A percentile compares a stretch with the other conserved stretches of the same genome.
Evolutionary conservation across 2,329 filamentous ascomycete species (phyloP).

Genomic region (Alternaria longipes): DNA sequence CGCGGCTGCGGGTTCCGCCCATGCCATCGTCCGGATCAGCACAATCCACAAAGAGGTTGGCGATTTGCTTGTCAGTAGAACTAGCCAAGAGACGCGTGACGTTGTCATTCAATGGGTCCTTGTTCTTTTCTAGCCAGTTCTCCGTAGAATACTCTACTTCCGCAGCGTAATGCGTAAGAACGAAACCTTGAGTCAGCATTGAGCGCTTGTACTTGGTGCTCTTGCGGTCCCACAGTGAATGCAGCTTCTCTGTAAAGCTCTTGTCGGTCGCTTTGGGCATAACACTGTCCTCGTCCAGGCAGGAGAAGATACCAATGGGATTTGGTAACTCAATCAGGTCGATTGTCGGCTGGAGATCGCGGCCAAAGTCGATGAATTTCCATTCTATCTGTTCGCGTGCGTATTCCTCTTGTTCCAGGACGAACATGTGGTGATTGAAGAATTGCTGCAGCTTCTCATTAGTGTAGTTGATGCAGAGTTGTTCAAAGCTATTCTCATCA

Average conservation of each 20-base stretch:
- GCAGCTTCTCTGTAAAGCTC: conserved; percentile 97
- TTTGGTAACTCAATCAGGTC: conserved; percentile 96
- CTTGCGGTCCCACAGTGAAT: conserved; percentile 95
- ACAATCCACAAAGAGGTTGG: conserved; percentile 86
- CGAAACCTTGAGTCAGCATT: conserved; percentile 87
- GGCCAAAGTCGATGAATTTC: conserved; percentile 99
- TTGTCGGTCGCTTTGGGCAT: conserved; percentile 99
- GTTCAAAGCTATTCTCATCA: conserved; percentile 98
- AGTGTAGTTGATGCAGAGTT: conserved; percentile 99
- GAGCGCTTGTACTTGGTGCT: conserved; percentile 91
- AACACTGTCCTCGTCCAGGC: conserved; percentile 95
- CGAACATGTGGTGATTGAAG: conserved; percentile 99
- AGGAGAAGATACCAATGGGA: conserved; percentile 98
- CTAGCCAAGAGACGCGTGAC: conserved; percentile 85
- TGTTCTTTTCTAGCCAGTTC: conserved; percentile 98
- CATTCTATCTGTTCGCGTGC: conserved; percentile 97
- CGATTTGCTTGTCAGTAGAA: conserved; percentile 84
- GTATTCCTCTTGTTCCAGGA: conserved; percentile 97
- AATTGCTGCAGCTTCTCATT: conserved; percentile 99
- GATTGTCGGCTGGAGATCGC: conserved; percentile 95
- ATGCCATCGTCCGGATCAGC: conserved; percentile 79
- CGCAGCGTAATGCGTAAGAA: conserved; percentile 95
- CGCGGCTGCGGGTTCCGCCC: conserved; percentile 75
- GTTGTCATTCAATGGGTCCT: conserved; percentile 97
- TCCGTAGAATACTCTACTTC: conserved; percentile 97